Base-by-base conservation (phyloP, 2,329 filamentous ascomycete genomes). In the Stenocarpella maydis region DNA sequence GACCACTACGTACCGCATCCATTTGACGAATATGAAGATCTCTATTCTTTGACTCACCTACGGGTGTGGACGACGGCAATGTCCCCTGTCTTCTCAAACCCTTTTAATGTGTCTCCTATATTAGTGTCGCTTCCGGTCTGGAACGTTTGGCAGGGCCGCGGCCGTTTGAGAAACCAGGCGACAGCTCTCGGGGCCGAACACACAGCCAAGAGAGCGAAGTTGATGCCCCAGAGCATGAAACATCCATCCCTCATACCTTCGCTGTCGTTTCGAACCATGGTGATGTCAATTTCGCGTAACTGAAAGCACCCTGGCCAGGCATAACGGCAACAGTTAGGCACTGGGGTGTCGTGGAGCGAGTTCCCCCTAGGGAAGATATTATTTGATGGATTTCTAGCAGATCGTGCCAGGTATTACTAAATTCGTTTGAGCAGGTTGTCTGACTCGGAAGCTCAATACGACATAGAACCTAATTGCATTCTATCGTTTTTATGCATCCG, bases 311-410 rank as follows among this genome's bases (percentile, higher is more conserved):
- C n/a, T 61, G 41, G 26, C 41, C 5, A 21, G n/a, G n/a, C 54
- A 4, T 21, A 24, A 41, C 26, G 58, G 58, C 47, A 61, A 47
- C n/a, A 47, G 58, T 61, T 39, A 41, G 58, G 19, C 28, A 47
- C 58, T 19, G 26, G 17, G 41, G 41, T 61, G 34, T 47, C 47
- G 58, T 31, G 58, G 41, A 47, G 19, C 19, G n/a, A 6, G 26
- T 19, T 24, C 37, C n/a, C n/a, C n/a, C 26, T 55, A 34, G 14
- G n/a, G 15, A 24, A 1, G n/a, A 15, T 1, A 2, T 31, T n/a
- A 14, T 17, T 37, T 9, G 31, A 37, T 8, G 31, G 2, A 39
- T 17, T 4, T 31, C 31, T 12, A 5, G 28, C 17, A 7, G 34
- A 14, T 54, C 8, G 21, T 34, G 28, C 31, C 28, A 21, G 4